Conservation (phyloP, 2,329 filamentous ascomycete species). For the Knufia fluminis region DNA sequence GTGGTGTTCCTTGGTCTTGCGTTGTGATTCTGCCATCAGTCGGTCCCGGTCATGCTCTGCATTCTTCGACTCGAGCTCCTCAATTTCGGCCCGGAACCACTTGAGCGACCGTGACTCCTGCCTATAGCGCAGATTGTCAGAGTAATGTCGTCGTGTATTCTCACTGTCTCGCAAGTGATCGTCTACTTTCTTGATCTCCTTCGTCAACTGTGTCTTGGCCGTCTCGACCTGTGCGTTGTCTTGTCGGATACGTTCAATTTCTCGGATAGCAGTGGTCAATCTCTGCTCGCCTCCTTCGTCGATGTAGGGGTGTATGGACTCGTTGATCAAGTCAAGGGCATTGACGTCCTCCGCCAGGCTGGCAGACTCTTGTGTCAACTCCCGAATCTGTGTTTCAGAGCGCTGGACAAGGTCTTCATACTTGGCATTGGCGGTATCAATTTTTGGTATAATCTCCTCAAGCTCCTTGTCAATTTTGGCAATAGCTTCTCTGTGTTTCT, state of each 20-base stretch:
- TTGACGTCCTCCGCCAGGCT: conserved; percentile 64
- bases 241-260: conserved; percentile 59
- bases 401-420: conserved; percentile 68
- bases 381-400: conserved; percentile 63
- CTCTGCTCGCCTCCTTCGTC: conserved; percentile 64
- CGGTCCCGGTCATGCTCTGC: conserved; percentile 73
- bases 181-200: conserved; percentile 66
- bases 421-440: conserved; percentile 63
- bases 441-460: conserved; percentile 62
- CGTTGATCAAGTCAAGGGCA: conserved; percentile 65
- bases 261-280: conserved; percentile 58
- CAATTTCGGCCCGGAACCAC: conserved; percentile 59
- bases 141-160: conserved; percentile 74
- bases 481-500: conserved; percentile 60
- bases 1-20: conserved; percentile 59
- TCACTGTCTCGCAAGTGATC: conserved; percentile 70
- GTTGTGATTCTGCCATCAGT: conserved; percentile 59
- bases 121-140: conserved; percentile 80
- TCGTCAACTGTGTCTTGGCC: conserved; percentile 58
- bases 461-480: conserved; percentile 63
- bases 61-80: conserved; percentile 65
- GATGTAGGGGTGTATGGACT: conserved; percentile 71
- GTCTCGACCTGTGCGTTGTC: conserved; percentile 56
- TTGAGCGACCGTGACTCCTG: conserved; percentile 62
- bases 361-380: conserved; percentile 61